Percentiles rank a stretch among this genome's conserved stretches.
Evolutionary conservation across 495 filamentous ascomycete genomes (phyloP).

Genomic region (Hamigera avellanea): DNA sequence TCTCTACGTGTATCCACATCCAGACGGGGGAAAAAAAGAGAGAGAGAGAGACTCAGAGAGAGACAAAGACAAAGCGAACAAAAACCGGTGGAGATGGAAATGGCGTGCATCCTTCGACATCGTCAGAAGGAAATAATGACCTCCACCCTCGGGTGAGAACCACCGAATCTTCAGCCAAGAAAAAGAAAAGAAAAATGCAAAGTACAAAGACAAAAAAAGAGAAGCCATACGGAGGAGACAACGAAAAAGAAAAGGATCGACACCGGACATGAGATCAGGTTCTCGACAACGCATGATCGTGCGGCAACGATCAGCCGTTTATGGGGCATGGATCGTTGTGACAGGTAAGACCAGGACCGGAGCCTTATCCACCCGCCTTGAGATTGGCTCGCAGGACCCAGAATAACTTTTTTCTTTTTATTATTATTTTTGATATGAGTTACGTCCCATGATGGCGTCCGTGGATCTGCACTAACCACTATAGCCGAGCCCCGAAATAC

Average conservation of each 20-base stretch:
- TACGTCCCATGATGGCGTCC: not conserved
- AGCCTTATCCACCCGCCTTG: not conserved
- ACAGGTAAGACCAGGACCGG: conserved; percentile 14
- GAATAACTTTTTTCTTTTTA: conserved; percentile 1
- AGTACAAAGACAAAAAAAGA: too few relatives aligned
- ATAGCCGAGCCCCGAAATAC: conserved; percentile 1
- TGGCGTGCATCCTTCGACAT: too few relatives aligned
- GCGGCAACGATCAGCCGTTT: conserved; percentile 23
- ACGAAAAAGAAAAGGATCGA: conserved; percentile 2
- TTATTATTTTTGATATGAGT: conserved; percentile 1
- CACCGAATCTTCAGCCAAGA: too few relatives aligned
- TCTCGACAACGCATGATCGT: conserved; percentile 14
- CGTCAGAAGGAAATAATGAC: too few relatives aligned
- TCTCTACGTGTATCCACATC: too few relatives aligned
- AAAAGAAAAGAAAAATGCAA: too few relatives aligned
- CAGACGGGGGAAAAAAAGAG: too few relatives aligned
- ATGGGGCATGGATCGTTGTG: conserved; percentile 20
- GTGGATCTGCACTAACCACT: conserved; percentile 24
- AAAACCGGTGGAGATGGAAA: too few relatives aligned
- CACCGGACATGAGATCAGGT: conserved; percentile 14
- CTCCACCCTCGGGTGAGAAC: too few relatives aligned
- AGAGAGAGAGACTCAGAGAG: too few relatives aligned
- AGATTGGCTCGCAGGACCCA: not conserved
- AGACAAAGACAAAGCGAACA: too few relatives aligned
- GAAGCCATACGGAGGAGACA: too few relatives aligned